Evolutionary conservation across 163 green algal genomes (phyloP), one percentile per base, ranked within the genome.

Genomic region (Chloromonas sp.): DNA sequence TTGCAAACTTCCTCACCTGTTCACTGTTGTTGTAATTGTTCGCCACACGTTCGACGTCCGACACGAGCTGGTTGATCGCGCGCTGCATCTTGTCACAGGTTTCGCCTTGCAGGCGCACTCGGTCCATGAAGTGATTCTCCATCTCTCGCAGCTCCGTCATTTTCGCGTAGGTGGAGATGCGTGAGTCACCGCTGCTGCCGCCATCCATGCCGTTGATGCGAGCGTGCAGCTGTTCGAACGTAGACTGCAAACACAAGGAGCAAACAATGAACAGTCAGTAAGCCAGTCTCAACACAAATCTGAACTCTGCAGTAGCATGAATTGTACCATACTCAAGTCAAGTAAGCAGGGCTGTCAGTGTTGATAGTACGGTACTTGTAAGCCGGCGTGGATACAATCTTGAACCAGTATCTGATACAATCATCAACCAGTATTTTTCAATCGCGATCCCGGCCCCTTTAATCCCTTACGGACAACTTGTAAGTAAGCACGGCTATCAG

Each of bases 121-220:
- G 58, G 59, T 78, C 71, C 58, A 85, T 85, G 2, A 85, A 15
- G 74, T 82, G 71, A 60, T 85, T 85, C 83, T 85, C 83, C 83
- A 85, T 71, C 71, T 85, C 83, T 1, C 59, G 59, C 59, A 85
- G 70, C 74, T 85, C 83, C 14, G 78, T 58, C 71, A 82, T 57
- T 1, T 14, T 14, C 1, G 83, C 83, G n/a, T 82, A 85, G 2
- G 71, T 66, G 59, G 13, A 70, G 36, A 82, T 13, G 60, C 83
- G 15, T 1, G 70, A 59, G 71, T 79, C 82, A 15, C 58, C n/a
- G 71, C 70, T 59, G 11, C 60, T 61, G 1, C 70, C 81, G 14
- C 36, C 57, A 57, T 85, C 82, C 60, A 85, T 70, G 70, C 3
- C 57, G 1, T 5, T 60, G 1, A 85, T 58, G 14, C 82, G 82